Evolutionary conservation across 129 eudicot species (phyloP).

Genomic region (Tagetes patula): DNA sequence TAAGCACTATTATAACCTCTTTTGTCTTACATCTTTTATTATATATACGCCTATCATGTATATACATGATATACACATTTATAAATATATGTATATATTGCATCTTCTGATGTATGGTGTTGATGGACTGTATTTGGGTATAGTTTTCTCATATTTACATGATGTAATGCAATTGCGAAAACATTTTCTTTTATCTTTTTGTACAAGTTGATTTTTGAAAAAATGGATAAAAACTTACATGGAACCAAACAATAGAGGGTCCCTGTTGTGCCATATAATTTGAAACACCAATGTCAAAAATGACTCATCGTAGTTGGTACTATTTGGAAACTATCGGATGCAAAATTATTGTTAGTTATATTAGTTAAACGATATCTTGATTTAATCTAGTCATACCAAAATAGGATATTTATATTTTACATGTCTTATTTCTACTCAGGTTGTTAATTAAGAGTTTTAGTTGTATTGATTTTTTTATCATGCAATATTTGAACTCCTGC

Average conservation of each 20-base stretch:
- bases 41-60: no score
- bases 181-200: background rate
- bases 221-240: background rate
- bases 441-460: no score
- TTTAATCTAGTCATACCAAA: no score
- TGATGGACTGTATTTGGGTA: background rate
- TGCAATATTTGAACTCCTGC: no score
- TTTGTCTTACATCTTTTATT: no score
- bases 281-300: slow-evolving; percentile 22
- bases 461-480: no score
- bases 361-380: no score
- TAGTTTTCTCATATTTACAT: background rate
- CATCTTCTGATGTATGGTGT: background rate
- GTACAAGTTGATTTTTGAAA: background rate
- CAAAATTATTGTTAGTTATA: background rate
- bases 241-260: slow-evolving; percentile 18
- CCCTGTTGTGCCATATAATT: slow-evolving; percentile 9
- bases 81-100: no score
- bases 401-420: no score
- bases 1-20: no score
- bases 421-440: no score
- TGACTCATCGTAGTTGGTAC: slow-evolving; percentile 18
- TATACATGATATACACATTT: no score
- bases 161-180: background rate
- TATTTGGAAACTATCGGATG: background rate